phyloP scores from a whole-genome alignment of 371 early-diverging fungal species.

The Mortierella sp. region DNA sequence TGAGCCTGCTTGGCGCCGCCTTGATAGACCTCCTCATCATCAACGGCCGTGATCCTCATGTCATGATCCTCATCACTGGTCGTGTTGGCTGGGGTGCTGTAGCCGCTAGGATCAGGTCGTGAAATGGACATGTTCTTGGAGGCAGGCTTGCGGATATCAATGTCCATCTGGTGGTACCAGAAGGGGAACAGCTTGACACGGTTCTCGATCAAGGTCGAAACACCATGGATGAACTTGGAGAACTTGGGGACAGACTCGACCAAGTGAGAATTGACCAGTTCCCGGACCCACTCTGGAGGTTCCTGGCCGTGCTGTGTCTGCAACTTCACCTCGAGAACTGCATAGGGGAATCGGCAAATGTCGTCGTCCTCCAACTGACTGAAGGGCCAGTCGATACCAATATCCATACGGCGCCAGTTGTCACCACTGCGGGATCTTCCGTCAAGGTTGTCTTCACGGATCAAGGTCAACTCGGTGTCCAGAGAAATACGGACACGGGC shows the following conservation, averaged over 20 bases:
- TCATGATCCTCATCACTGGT: slow-evolving; percentile 56
- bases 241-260: slow-evolving; percentile 99
- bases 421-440: slow-evolving; percentile 80
- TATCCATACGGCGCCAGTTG: slow-evolving; percentile 97
- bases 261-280: slow-evolving; percentile 90
- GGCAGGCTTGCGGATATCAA: slow-evolving; percentile 88
- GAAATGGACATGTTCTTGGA: slow-evolving; percentile 55
- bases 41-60: slow-evolving; percentile 27
- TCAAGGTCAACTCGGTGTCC: slow-evolving; percentile 98
- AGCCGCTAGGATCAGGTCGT: slow-evolving; percentile 53
- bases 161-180: slow-evolving; percentile 97
- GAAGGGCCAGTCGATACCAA: slow-evolving; percentile 95
- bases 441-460: slow-evolving; percentile 95
- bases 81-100: slow-evolving; percentile 57
- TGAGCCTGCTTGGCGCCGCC: slow-evolving; percentile 39
- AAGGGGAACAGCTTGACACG: slow-evolving; percentile 95
- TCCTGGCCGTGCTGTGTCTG: slow-evolving; percentile 90
- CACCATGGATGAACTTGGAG: slow-evolving; percentile 99
- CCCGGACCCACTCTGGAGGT: slow-evolving; percentile 96
- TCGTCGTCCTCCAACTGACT: slow-evolving; percentile 87
- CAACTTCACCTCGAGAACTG: slow-evolving; percentile 98
- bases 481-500: slow-evolving; percentile 98
- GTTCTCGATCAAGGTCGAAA: slow-evolving; percentile 90
- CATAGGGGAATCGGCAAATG: slow-evolving; percentile 96
- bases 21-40: slow-evolving; percentile 43